Evolutionary conservation across 805 yeast species (phyloP), one percentile per base, ranked within the genome.

Genomic region (Saccharomycopsis synnaedendra): DNA sequence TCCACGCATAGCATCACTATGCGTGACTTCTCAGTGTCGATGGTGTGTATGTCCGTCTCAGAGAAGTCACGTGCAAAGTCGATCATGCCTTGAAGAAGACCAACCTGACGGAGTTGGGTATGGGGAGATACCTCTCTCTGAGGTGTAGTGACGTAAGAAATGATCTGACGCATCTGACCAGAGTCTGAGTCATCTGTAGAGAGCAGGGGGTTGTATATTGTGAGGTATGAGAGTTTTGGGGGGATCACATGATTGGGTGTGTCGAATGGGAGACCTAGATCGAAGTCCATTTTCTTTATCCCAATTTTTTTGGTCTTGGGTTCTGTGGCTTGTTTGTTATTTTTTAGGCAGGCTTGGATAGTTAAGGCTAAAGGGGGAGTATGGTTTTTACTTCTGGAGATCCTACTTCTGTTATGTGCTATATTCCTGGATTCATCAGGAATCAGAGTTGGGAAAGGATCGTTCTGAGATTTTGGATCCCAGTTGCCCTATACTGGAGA

Each of bases 1-100:
- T 51, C 53, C n/a, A 49, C 44, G 4, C 43, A 42, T 29, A 39
- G 40, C 5, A 51, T 44, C 10, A 51, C 27, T 19, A 45, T 49
- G 38, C 52, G 41, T 8, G 50, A 48, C 30, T 51, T 38, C 19
- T 51, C 52, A 5, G 54, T 51, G 40, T 51, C 52, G 27, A 51
- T 43, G 30, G 36, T 38, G 6, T 42, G 11, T 4, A 49, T 27
- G 11, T 46, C 38, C 27, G 19, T 8, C 5, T 37, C 32, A 11
- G 46, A 41, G 37, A 51, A 51, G 6, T 51, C 54, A 9, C 38
- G 38, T 3, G 53, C 47, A 46, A 51, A 51, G 40, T 41, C 49
- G 7, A n/a, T 31, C 11, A 51, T 46, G 19, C 53, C 54, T 39
- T 49, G 52, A 29, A 51, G 46, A 4, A 51, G 40, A 3, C 54